Base-by-base conservation (phyloP, 257 asterid genomes). In the Lycium barbarum region DNA sequence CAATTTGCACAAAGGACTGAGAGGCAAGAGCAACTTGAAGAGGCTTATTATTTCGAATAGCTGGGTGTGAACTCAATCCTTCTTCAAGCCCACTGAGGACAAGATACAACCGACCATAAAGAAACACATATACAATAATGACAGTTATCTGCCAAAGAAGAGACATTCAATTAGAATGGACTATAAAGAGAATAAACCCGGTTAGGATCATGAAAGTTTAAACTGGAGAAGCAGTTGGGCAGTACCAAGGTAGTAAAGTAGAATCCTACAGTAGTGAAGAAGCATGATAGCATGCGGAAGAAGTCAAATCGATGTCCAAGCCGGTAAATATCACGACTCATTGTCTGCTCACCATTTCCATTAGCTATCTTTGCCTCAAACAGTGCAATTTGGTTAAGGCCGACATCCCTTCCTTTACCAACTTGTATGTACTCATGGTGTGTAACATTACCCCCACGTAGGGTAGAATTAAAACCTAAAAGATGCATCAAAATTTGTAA, bases 361-460 rank as follows among this genome's bases (percentile, higher is more conserved):
- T 96, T 93, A 45, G 97, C 99, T 85, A 96, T 96, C 90, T 96
- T 96, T 65, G 99, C 98, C 88, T 95, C 99, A 80, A 95, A 95
- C 73, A 87, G 88, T 22, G 99, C 91, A 85, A 95, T 95, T 89
- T 95, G 99, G 89, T 96, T 96, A 87, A 96, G 99, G 54, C 99
- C 99, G 79, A 96, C 99, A 82, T 96, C 99, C 82, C 99, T 91
- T 62, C 99, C 99, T 90, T 96, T 96, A 81, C 99, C 99, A 65
- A 95, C 99, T 93, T 95, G 99, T 85, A 95, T 92, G 90, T 95
- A 95, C 85, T 95, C 99, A 84, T 96, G 99, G 89, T 93, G 99
- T 53, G 99, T 96, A 79, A 96, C 97, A 87, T 91, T 96, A 84
- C 99, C 98, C 84, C 99, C 99, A 59, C 99, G 98, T 79, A 96